These are phyloP conservation scores for Tolypocladium album DNA, from an alignment of 2,329 filamentous ascomycete species.

Conservation along the genomic window DNA sequence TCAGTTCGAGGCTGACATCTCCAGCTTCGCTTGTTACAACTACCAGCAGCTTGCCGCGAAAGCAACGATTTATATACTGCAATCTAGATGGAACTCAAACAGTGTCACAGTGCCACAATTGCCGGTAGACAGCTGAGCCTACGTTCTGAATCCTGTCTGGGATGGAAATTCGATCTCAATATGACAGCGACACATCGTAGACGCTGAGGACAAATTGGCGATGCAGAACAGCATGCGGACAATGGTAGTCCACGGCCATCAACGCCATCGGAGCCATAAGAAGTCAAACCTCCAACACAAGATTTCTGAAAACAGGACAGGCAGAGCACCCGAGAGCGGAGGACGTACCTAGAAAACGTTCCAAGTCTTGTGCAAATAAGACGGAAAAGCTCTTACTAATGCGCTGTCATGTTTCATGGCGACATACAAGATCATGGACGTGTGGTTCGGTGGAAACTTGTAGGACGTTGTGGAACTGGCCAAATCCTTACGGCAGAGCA, in stretches of 20 bases:
- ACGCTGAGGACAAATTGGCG: background rate
- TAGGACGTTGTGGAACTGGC: background rate
- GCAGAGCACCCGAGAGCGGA: no score
- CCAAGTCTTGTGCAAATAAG: no score
- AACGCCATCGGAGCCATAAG: no score
- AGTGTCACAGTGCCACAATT: background rate
- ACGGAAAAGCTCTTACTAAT: background rate
- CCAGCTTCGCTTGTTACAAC: background rate
- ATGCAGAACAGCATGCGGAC: no score
- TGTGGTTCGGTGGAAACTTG: background rate
- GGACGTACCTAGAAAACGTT: no score
- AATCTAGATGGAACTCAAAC: background rate
- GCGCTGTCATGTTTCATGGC: background rate
- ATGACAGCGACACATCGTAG: background rate
- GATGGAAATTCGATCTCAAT: background rate
- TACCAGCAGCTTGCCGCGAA: background rate
- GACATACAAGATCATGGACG: background rate
- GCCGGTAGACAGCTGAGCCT: no score
- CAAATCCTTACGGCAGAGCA: background rate
- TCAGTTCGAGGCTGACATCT: background rate
- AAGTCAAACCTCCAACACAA: no score
- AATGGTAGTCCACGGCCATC: background rate
- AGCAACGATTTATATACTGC: background rate
- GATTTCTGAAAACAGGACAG: background rate
- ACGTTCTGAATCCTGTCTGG: no score